Conservation (phyloP, 73 alveolate genomes). For the Paramecium sexaurelia region DNA sequence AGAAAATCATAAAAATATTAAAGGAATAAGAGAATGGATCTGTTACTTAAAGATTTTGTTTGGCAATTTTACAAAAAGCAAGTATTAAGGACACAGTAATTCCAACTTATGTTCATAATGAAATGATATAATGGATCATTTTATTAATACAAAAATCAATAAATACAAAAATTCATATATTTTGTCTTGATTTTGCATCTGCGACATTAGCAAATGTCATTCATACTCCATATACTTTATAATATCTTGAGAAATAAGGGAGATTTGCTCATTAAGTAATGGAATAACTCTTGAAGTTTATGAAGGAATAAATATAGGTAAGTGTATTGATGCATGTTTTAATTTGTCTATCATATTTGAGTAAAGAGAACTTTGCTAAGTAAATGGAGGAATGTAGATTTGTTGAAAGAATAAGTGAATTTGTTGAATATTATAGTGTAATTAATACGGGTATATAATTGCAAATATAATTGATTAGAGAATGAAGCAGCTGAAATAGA, state of each 20-base stretch:
- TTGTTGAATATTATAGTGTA: slow-evolving; percentile 89
- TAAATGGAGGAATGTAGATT: slow-evolving; percentile 91
- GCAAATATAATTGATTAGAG: slow-evolving; percentile 59
- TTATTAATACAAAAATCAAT: slow-evolving; percentile 72
- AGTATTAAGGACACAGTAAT: slow-evolving; percentile 91
- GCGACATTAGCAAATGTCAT: slow-evolving; percentile 96
- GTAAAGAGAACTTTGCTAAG: slow-evolving; percentile 87
- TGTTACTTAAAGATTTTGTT: slow-evolving; percentile 93
- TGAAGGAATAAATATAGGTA: slow-evolving; percentile 82
- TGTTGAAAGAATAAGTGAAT: slow-evolving; percentile 91
- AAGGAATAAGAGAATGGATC: slow-evolving; percentile 96
- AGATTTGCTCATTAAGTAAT: slow-evolving; percentile 80
- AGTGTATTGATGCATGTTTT: slow-evolving; percentile 93
- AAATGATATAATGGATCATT: slow-evolving; percentile 85
- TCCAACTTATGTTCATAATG: slow-evolving; percentile 81
- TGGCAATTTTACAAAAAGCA: slow-evolving; percentile 94
- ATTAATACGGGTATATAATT: slow-evolving; percentile 64
- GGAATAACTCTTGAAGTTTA: slow-evolving; percentile 63
- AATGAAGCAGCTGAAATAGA: slow-evolving; percentile 91
- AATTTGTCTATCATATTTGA: slow-evolving; percentile 88
- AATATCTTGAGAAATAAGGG: slow-evolving; percentile 81
- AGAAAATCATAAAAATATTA: slow-evolving; percentile 90
- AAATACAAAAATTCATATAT: slow-evolving; percentile 85
- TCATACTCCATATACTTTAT: slow-evolving; percentile 88
- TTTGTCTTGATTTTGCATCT: slow-evolving; percentile 92